Evolutionary conservation across 2,329 filamentous ascomycete species (phyloP).

Genomic region (Albophoma yamanashiensis): DNA sequence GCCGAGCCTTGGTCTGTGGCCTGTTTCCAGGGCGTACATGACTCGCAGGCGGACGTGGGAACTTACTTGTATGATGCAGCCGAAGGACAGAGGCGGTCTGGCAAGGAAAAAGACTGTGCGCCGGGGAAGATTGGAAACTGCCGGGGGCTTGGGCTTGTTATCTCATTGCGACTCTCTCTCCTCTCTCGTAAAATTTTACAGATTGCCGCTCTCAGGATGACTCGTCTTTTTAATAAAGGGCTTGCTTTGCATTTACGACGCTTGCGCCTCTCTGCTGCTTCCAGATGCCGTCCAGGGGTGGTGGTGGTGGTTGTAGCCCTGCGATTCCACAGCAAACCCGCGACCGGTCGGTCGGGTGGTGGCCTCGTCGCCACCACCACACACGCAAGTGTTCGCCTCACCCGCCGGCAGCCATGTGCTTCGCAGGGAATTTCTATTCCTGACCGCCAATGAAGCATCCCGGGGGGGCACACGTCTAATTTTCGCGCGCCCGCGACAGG

Average conservation of each 20-base stretch:
- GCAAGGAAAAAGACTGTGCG: neutral
- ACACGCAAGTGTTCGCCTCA: neutral
- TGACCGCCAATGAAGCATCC: neutral
- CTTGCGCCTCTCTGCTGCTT: neutral
- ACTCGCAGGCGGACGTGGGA: neutral
- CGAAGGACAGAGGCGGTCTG: neutral
- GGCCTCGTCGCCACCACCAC: neutral
- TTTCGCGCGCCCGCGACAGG: neutral
- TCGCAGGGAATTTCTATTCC: neutral
- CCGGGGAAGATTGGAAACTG: neutral
- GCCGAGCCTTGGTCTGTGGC: neutral
- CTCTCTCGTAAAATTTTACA: neutral
- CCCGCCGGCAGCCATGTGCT: neutral
- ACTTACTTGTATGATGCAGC: neutral
- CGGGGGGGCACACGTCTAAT: neutral
- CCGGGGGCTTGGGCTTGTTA: neutral
- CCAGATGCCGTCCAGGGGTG: neutral
- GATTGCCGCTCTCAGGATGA: neutral
- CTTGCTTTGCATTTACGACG: neutral
- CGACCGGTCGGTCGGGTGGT: neutral
- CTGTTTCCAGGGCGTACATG: neutral
- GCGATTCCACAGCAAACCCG: neutral
- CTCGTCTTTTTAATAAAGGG: neutral
- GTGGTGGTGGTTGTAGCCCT: neutral
- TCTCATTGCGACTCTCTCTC: neutral